Evolutionary conservation across 192 early-diverging fungal genomes (phyloP), one percentile per base, ranked within the genome.

Genomic region (Gonapodya prolifera): DNA sequence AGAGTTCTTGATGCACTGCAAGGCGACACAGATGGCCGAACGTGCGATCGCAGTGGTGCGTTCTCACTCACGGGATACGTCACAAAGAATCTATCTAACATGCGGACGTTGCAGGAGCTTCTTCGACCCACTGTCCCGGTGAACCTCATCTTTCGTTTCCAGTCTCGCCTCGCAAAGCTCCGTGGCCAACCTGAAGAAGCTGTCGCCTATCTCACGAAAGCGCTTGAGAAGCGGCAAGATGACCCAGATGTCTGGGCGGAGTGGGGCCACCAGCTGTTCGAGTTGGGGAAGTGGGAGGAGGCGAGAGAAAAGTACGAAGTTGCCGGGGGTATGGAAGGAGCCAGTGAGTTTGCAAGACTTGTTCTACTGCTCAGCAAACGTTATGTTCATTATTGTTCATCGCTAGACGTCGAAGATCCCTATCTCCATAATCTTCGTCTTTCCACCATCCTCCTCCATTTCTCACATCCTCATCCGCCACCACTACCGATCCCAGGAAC

Each of bases 211-310:
- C 70, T 89, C 32, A 76, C 79, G 35, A 81, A 79, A 2, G 88
- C 88, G 0, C 78, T 89, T 75, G 81, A 87, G 35, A 79, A 88
- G 28, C 77, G 82, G 35, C 87, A 89, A 75, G 86, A 84, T 76
- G 82, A 85, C 75, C 81, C 86, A 30, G 79, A 84, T 76, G 86
- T 84, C 8, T 89, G 88, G 88, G 82, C 88, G 0, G 80, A 81
- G 16, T 75, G 88, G 8, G 87, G 85, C 8, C 45, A 61, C 45
- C 8, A 16, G 8, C 8, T 23, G 45, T 61, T 16, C 45, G 8
- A 23, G 45, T 16, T 8, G 45, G 45, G 45, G 45, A 23, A 23
- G 45, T 61, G 45, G 45, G 45, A 61, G 8, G 45, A 8, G 45
- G 45, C 45, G 45, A 61, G 45, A 23, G 45, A 61, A 23, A 61